These are phyloP conservation scores for Trichoderma asperelloides DNA, from an alignment of 495 filamentous ascomycete genomes.

Conservation along the genomic window DNA sequence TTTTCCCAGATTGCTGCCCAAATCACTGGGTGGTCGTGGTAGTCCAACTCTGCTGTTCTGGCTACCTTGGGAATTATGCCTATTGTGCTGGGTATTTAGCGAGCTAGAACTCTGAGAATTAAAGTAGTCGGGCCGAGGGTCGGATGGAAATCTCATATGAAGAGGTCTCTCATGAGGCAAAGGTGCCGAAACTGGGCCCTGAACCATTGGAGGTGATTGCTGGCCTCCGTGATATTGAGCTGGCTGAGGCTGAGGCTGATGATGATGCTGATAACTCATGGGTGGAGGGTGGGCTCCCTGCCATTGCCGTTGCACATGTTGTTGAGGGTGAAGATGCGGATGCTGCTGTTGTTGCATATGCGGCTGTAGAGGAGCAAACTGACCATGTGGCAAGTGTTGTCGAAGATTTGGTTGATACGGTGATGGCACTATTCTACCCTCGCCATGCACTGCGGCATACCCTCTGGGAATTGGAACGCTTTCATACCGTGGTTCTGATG, in stretches of 20 bases:
- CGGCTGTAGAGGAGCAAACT: neutral
- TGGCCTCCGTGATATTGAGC: neutral
- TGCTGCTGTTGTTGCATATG: neutral
- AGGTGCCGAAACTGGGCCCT: neutral
- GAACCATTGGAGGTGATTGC: neutral
- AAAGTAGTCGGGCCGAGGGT: neutral
- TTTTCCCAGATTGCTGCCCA: neutral
- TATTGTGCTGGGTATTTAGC: neutral
- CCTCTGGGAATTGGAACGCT: slow-evolving; percentile 38
- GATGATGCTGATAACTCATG: neutral
- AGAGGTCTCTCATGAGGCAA: neutral
- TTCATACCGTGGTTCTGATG: slow-evolving; percentile 31
- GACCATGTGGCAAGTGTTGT: neutral
- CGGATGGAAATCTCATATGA: neutral
- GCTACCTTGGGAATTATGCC: neutral
- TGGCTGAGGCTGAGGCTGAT: neutral
- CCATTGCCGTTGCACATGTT: neutral
- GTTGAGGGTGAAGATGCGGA: neutral
- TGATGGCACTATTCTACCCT: slow-evolving; percentile 26
- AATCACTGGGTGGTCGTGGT: neutral
- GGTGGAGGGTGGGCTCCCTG: neutral
- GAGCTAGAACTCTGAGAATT: neutral
- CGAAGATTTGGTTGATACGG: neutral
- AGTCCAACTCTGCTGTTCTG: neutral
- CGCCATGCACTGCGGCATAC: slow-evolving; percentile 36